Percentiles rank a stretch among this genome's conserved stretches.
Conservation (phyloP, 495 filamentous ascomycete genomes). For the Penicillium argentinense region DNA sequence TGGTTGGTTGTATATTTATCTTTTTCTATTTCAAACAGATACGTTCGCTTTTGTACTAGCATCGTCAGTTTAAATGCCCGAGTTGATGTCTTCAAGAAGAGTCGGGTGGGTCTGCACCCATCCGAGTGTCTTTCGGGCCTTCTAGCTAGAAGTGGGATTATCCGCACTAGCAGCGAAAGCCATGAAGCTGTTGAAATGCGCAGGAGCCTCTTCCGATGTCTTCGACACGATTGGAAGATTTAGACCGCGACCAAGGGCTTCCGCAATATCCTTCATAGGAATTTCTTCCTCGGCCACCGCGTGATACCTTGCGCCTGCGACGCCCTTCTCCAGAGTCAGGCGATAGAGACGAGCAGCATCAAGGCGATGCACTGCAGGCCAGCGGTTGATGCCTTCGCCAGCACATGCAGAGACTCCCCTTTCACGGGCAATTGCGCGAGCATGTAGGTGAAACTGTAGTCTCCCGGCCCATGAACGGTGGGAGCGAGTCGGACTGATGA, state of each 20-base stretch:
- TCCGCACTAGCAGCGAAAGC: conserved; percentile 21
- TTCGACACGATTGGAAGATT: conserved; percentile 30
- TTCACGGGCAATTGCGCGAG: conserved; percentile 30
- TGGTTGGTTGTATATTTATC: conserved; percentile 6
- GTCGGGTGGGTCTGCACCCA: conserved; percentile 33
- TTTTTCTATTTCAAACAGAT: no score
- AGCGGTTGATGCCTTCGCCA: conserved; percentile 41
- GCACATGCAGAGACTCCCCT: conserved; percentile 40
- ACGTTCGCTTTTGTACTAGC: no score
- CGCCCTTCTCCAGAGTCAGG: conserved; percentile 43
- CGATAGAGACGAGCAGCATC: conserved; percentile 44
- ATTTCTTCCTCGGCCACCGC: conserved; percentile 41
- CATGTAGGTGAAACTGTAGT: conserved; percentile 32
- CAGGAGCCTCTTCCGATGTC: conserved; percentile 27
- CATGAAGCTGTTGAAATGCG: conserved; percentile 33
- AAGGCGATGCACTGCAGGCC: conserved; percentile 38
- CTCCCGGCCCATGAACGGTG: conserved; percentile 40
- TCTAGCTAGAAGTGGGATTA: conserved; percentile 41
- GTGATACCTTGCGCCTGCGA: conserved; percentile 39
- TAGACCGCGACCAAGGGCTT: conserved; percentile 34
- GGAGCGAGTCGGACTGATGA: conserved; percentile 42
- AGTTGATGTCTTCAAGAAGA: conserved; percentile 39
- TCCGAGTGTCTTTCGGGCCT: conserved; percentile 39
- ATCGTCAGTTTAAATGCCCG: conserved; percentile 23
- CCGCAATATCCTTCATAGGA: conserved; percentile 38